Conservation (phyloP, 163 green algal species). For the Scenedesmus sp. region DNA sequence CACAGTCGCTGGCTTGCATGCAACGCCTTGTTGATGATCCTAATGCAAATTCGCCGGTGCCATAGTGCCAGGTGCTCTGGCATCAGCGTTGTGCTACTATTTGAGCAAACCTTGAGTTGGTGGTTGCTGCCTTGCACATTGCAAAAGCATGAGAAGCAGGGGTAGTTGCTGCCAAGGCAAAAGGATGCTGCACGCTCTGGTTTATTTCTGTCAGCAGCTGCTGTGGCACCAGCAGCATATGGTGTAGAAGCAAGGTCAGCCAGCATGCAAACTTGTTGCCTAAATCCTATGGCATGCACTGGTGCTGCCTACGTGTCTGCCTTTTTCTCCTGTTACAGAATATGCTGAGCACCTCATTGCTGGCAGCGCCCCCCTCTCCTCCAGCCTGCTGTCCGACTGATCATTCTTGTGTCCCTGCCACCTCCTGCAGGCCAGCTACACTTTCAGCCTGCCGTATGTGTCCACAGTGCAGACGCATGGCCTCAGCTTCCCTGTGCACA, state of each 20-base stretch:
- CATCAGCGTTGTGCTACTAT: not conserved
- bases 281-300: too few species aligned
- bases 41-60: not conserved
- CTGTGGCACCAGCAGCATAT: too few species aligned
- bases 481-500: slow-evolving; percentile 57
- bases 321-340: too few species aligned
- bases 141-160: not conserved
- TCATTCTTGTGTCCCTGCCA: not conserved
- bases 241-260: too few species aligned
- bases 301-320: too few species aligned
- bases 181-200: too few species aligned
- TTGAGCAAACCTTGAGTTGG: not conserved
- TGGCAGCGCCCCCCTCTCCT: not conserved
- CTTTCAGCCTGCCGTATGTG: slow-evolving; percentile 64
- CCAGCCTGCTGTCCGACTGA: not conserved
- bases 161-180: not conserved
- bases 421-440: slow-evolving; percentile 62
- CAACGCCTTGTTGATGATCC: not conserved
- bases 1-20: not conserved
- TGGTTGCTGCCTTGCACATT: not conserved
- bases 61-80: not conserved
- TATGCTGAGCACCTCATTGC: too few species aligned
- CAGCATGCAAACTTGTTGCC: too few species aligned
- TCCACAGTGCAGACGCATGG: slow-evolving; percentile 51
- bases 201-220: too few species aligned